Conservation (phyloP, 2,329 filamentous ascomycete species). For the Beauveria asiatica region DNA sequence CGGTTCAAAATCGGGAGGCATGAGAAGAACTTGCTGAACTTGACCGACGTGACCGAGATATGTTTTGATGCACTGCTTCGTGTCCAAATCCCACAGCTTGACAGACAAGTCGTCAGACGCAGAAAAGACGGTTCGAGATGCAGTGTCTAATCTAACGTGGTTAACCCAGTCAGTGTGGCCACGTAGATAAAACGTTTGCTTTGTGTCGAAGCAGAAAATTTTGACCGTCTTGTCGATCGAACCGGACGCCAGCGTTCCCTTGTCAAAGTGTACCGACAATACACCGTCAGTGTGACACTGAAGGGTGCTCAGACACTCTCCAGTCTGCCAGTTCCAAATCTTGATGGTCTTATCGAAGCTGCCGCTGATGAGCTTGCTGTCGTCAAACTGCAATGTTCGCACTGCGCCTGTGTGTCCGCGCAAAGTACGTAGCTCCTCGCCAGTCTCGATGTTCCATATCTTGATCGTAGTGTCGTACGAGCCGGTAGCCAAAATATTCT, state of each 20-base stretch:
- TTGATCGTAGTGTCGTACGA: conserved; percentile 94
- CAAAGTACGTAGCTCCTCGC: conserved; percentile 77
- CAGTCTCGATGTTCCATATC: conserved; percentile 90
- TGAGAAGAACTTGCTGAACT: conserved; percentile 80
- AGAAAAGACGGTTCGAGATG: conserved; percentile 79
- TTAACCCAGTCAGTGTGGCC: conserved; percentile 96
- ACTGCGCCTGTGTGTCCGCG: conserved; percentile 76
- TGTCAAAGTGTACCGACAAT: conserved; percentile 80
- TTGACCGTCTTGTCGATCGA: conserved; percentile 86
- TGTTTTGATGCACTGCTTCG: conserved; percentile 62
- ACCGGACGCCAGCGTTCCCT: conserved; percentile 75
- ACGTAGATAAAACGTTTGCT: conserved; percentile 68
- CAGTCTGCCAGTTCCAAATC: conserved; percentile 95
- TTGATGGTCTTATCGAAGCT: conserved; percentile 81
- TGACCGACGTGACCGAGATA: conserved; percentile 91
- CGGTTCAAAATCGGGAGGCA: conserved; percentile 83
- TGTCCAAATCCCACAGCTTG: conserved; percentile 88
- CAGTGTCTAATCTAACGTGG: conserved; percentile 76
- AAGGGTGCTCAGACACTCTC: conserved; percentile 75
- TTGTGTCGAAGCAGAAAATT: conserved; percentile 85
- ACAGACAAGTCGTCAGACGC: conserved; percentile 90
- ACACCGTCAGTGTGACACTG: conserved; percentile 74
- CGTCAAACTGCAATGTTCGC: conserved; percentile 85
- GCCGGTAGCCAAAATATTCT: conserved; percentile 84
- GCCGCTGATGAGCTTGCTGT: conserved; percentile 82